These are phyloP conservation scores for Rhazya stricta DNA, from an alignment of 257 asterid species.

Conservation along the genomic window DNA sequence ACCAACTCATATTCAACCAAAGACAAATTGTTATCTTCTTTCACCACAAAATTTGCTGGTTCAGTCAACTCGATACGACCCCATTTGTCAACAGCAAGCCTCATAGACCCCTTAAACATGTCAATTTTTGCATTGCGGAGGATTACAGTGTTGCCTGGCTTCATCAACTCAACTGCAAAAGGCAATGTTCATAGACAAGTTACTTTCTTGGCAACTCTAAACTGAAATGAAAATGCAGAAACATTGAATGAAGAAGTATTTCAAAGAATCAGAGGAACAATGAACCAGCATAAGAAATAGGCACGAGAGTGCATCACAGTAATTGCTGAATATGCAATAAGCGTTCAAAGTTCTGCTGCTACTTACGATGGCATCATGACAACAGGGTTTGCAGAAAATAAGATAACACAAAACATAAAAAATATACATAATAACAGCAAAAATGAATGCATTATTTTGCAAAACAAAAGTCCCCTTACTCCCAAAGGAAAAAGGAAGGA, in stretches of 20 bases:
- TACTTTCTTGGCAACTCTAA: conserved; percentile 13
- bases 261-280: neutral
- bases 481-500: neutral
- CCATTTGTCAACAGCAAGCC: conserved; percentile 80
- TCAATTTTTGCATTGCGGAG: conserved; percentile 73
- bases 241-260: neutral
- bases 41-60: conserved; percentile 57
- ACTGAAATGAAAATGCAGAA: neutral
- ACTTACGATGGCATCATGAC: neutral
- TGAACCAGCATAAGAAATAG: neutral
- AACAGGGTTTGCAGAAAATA: neutral
- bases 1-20: conserved; percentile 78
- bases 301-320: neutral
- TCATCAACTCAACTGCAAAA: conserved; percentile 65
- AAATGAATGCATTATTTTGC: neutral
- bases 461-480: neutral
- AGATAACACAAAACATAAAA: neutral
- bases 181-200: neutral
- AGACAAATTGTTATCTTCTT: conserved; percentile 75
- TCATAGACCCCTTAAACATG: conserved; percentile 81
- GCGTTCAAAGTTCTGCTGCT: neutral
- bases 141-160: conserved; percentile 48
- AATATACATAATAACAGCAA: neutral
- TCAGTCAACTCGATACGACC: conserved; percentile 69
- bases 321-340: neutral